Evolutionary conservation across 2,329 filamentous ascomycete species (phyloP), one percentile per base, ranked within the genome.

Genomic region (Sclerotinia trifoliorum): DNA sequence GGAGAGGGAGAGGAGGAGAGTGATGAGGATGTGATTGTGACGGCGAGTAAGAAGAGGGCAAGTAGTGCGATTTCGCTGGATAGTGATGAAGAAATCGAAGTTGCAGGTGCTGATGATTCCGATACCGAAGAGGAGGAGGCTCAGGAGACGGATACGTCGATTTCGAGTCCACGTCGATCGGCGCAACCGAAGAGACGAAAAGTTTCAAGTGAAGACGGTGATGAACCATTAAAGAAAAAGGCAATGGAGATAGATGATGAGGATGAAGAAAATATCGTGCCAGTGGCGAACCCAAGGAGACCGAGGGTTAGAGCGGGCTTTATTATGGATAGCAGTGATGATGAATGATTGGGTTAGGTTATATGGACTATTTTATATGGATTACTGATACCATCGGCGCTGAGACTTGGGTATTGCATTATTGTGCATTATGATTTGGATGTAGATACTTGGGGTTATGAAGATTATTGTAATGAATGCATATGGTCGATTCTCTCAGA

Each of bases 281-380:
- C 78, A 29, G 71, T 78, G 2, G 73, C 77, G 0, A 78, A 72
- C 73, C 76, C 72, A 26, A 57, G 60, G 13, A 68, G 66, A 57
- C 29, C 51, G 72, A 80, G 83, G 68, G 78, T 82, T 4, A 81
- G 81, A 65, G 82, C 82, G 24, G 86, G 86, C 0, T 88, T 88
- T 70, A 77, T 88, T 57, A 74, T 86, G 48, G 85, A 88, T 73
- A 87, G 85, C 70, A 86, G 86, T 75, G 86, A 88, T 69, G 77
- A 78, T 66, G 77, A 78, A 61, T 77, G 72, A 75, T 69, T 21
- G 46, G 29, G 8, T 10, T 65, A 35, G 21, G 51, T 7, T 55
- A 26, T 5, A 49, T 48, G 19, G 2, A 0, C 24, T 58, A 8
- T 39, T 39, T 24, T 57, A 21, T 1, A 10, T 60, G 46, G n/a